Conservation (phyloP, 768 basidiomycete genomes). For the Boletus rubropictus region DNA sequence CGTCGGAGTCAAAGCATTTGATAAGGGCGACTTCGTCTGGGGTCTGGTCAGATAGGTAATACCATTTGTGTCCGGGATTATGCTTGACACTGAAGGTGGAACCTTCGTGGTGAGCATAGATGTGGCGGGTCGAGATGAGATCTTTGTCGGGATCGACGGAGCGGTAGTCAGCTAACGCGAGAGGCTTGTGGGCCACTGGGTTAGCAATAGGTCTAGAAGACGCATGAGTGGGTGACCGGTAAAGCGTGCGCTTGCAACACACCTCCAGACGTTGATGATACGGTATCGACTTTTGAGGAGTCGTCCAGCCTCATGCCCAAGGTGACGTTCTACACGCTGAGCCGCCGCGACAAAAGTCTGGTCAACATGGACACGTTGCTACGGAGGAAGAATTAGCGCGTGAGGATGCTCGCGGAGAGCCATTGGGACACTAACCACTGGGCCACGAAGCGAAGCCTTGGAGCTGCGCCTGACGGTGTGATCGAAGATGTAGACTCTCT, state of each 20-base stretch:
- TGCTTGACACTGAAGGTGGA: constrained; percentile 33
- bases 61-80: constrained; percentile 36
- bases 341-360: constrained; percentile 36
- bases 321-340: constrained; percentile 35
- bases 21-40: constrained; percentile 40
- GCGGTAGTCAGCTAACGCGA: constrained; percentile 40
- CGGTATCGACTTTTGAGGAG: constrained; percentile 37
- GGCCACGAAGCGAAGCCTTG: constrained; percentile 20
- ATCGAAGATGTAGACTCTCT: constrained; percentile 40
- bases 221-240: background rate
- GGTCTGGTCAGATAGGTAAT: constrained; percentile 35
- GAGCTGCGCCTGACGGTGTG: constrained; percentile 36
- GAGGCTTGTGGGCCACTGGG: constrained; percentile 36
- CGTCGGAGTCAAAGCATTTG: constrained; percentile 42
- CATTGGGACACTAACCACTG: constrained; percentile 29
- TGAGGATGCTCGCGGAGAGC: background rate
- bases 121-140: constrained; percentile 34
- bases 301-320: constrained; percentile 37
- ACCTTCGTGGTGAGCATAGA: constrained; percentile 33
- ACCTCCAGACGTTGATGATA: constrained; percentile 46
- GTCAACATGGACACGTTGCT: constrained; percentile 42
- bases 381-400: background rate
- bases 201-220: constrained; percentile 32
- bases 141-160: constrained; percentile 32
- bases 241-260: background rate